phyloP scores from a whole-genome alignment of 1,284 basidiomycete genomes.

The Pseudozyma sp. region DNA sequence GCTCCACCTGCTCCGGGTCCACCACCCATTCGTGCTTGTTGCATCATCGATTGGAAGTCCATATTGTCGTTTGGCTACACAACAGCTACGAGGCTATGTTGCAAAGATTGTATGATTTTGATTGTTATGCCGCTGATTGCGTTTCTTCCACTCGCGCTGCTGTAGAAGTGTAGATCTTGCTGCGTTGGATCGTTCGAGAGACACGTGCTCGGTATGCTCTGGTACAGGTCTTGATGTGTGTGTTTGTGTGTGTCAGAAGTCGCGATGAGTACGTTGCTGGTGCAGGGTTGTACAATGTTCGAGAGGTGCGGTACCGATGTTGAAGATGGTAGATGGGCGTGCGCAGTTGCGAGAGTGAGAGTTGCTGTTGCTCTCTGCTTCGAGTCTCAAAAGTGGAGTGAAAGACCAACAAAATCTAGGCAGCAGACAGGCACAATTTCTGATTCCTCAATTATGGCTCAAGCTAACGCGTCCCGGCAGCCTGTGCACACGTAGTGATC shows the following conservation, averaged over 20 bases:
- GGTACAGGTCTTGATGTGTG: background rate
- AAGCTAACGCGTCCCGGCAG: constrained; percentile 15
- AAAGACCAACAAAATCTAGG: background rate
- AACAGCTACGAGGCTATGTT: background rate
- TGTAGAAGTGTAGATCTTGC: background rate
- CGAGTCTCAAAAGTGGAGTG: constrained; percentile 23
- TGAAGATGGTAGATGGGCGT: background rate
- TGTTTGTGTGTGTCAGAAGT: background rate
- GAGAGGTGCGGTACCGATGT: background rate
- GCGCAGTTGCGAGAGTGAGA: constrained; percentile 2
- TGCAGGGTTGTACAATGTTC: too few relatives aligned
- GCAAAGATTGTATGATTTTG: background rate
- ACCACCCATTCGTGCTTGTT: constrained; percentile 61
- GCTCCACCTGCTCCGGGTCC: constrained; percentile 38
- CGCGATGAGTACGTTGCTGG: too few relatives aligned
- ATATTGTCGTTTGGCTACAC: constrained; percentile 23
- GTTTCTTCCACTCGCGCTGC: background rate
- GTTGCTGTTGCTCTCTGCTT: constrained; percentile 10
- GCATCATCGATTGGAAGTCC: constrained; percentile 65
- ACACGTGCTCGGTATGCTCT: too few relatives aligned
- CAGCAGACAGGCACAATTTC: constrained; percentile 19
- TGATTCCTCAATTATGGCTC: background rate
- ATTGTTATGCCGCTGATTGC: background rate
- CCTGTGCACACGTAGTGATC: constrained; percentile 6
- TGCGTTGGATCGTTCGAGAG: too few relatives aligned